These are phyloP conservation scores for Oryza meyeriana DNA, from an alignment of 176 grass and related monocot species.

Conservation along the genomic window DNA sequence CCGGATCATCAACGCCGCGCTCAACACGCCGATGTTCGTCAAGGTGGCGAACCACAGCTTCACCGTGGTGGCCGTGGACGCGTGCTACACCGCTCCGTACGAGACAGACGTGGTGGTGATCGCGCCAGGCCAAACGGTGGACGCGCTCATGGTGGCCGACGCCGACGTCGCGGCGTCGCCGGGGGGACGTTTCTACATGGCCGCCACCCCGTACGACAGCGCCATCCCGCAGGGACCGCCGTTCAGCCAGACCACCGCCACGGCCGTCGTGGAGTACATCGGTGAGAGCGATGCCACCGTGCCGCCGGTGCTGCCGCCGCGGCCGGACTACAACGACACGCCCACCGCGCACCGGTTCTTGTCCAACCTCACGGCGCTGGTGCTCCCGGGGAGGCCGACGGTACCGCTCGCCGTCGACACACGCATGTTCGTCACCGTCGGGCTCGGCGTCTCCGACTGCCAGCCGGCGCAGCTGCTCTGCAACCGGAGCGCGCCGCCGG, in stretches of 20 bases:
- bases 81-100: conserved; percentile 66
- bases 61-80: conserved; percentile 61
- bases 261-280: conserved; percentile 44
- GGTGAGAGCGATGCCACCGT: neutral
- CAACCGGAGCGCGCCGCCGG: neutral
- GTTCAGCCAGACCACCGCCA: conserved; percentile 9
- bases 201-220: neutral
- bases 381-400: conserved; percentile 25
- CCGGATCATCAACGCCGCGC: conserved; percentile 67
- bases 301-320: neutral
- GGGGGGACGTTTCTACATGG: neutral
- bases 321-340: conserved; percentile 33
- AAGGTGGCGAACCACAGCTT: conserved; percentile 57
- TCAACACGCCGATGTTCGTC: conserved; percentile 65
- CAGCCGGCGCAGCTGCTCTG: conserved; percentile 33
- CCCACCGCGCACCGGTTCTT: conserved; percentile 38
- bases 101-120: conserved; percentile 51
- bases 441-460: conserved; percentile 46
- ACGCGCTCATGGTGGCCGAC: conserved; percentile 49
- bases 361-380: conserved; percentile 51
- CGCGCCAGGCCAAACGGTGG: conserved; percentile 61
- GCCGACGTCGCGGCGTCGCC: neutral
- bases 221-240: neutral
- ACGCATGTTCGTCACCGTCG: conserved; percentile 57
- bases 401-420: conserved; percentile 48